These are phyloP conservation scores for Apiospora hydei DNA, from an alignment of 2,329 filamentous ascomycete genomes.

Conservation along the genomic window DNA sequence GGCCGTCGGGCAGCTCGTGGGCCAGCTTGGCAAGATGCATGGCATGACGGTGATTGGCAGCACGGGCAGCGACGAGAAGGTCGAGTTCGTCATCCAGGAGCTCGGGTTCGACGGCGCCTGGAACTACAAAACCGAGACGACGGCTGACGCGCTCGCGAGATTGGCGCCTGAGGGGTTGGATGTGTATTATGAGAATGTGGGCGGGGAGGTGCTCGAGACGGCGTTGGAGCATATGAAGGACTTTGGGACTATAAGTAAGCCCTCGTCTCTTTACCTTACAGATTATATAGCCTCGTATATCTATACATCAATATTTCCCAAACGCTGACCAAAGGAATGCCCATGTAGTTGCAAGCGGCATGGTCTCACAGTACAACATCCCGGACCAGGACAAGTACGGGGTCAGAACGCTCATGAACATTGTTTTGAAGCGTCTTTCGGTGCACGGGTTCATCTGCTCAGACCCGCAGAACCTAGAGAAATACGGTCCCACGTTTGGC, in stretches of 20 bases:
- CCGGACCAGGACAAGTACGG: constrained; percentile 27
- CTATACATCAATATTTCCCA: too few relatives aligned
- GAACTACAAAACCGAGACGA: constrained; percentile 87
- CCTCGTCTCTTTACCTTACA: neutral
- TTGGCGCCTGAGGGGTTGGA: constrained; percentile 81
- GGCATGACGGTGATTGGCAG: constrained; percentile 81
- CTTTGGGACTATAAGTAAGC: constrained; percentile 19
- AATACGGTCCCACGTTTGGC: neutral
- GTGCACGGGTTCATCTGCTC: constrained; percentile 27
- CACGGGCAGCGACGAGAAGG: constrained; percentile 80
- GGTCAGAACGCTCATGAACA: constrained; percentile 38
- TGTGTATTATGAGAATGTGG: constrained; percentile 65
- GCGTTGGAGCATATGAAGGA: constrained; percentile 28
- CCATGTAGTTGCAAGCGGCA: constrained; percentile 26
- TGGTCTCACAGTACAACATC: constrained; percentile 23
- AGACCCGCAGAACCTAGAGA: neutral
- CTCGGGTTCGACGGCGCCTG: constrained; percentile 69
- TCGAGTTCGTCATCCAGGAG: constrained; percentile 66
- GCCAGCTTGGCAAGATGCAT: constrained; percentile 83
- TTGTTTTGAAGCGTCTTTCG: constrained; percentile 27
- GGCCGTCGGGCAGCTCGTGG: constrained; percentile 83
- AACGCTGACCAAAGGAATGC: neutral
- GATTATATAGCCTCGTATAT: too few relatives aligned
- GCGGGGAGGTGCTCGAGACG: constrained; percentile 56
- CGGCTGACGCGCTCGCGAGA: constrained; percentile 70